phyloP scores from a whole-genome alignment of 1,139 yeast species.

The Hyphopichia buzzinii region DNA sequence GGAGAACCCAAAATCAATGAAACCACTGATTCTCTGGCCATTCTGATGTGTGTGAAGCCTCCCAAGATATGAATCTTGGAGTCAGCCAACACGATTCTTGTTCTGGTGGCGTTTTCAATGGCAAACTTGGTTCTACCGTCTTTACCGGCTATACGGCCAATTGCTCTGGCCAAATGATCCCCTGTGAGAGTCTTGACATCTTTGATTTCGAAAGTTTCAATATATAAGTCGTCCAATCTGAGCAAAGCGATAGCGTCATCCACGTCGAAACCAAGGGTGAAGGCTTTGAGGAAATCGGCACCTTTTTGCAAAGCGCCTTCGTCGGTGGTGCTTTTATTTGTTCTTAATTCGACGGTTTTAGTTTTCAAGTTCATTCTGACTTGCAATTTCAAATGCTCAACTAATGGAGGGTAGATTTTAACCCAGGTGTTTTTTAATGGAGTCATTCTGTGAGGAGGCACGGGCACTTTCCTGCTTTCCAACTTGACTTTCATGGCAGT shows the following conservation, averaged over 20 bases:
- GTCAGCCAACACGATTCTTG: slow-evolving; percentile 96
- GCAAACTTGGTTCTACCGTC: slow-evolving; percentile 99
- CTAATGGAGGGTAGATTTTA: slow-evolving; percentile 92
- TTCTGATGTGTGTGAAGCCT: slow-evolving; percentile 93
- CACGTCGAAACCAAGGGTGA: slow-evolving; percentile 91
- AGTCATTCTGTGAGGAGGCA: slow-evolving; percentile 96
- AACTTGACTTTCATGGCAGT: slow-evolving; percentile 70
- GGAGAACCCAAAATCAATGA: slow-evolving; percentile 95
- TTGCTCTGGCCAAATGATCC: slow-evolving; percentile 96
- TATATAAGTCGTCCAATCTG: slow-evolving; percentile 91
- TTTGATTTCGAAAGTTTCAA: slow-evolving; percentile 94
- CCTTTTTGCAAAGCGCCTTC: slow-evolving; percentile 96
- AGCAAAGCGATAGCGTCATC: slow-evolving; percentile 95
- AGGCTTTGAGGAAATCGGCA: slow-evolving; percentile 93
- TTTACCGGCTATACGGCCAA: slow-evolving; percentile 99
- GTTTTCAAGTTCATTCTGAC: slow-evolving; percentile 91
- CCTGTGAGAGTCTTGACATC: slow-evolving; percentile 95
- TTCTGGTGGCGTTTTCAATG: slow-evolving; percentile 96
- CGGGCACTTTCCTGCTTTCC: slow-evolving; percentile 84
- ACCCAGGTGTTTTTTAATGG: slow-evolving; percentile 90
- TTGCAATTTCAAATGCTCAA: slow-evolving; percentile 89
- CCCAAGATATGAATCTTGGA: slow-evolving; percentile 95
- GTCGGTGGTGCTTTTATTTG: slow-evolving; percentile 77
- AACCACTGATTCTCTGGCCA: slow-evolving; percentile 97
- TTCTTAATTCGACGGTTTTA: slow-evolving; percentile 82